A percentile compares a stretch with the other conserved stretches of the same genome.
phyloP scores from a whole-genome alignment of 2,329 filamentous ascomycete genomes.

The Talaromyces sp. region DNA sequence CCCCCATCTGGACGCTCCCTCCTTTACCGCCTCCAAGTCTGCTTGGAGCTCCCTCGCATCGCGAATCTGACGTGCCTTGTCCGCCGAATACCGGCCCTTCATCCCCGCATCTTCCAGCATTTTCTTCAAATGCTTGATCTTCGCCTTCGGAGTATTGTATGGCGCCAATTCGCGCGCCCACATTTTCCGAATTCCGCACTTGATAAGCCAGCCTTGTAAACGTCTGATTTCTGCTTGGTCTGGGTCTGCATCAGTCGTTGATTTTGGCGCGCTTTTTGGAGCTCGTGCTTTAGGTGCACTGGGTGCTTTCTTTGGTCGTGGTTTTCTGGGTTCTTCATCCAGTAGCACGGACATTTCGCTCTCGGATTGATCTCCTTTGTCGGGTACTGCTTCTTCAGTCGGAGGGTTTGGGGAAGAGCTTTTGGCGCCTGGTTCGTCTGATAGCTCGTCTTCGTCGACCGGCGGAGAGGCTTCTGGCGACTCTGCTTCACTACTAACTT shows the following conservation, averaged over 20 bases:
- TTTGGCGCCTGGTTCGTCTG: slow-evolving; percentile 22
- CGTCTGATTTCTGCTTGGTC: slow-evolving; percentile 81
- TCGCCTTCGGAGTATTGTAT: slow-evolving; percentile 69
- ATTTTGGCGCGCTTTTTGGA: slow-evolving; percentile 34
- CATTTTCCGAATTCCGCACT: slow-evolving; percentile 89
- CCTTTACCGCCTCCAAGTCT: slow-evolving; percentile 79
- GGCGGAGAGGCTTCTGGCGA: slow-evolving; percentile 22
- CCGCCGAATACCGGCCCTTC: slow-evolving; percentile 80
- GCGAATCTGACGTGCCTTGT: slow-evolving; percentile 81
- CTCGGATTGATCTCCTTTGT: slow-evolving; percentile 50
- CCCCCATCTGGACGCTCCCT: slow-evolving; percentile 79
- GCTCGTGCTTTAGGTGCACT: slow-evolving; percentile 27
- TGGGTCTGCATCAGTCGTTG: slow-evolving; percentile 52
- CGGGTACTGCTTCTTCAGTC: slow-evolving; percentile 34
- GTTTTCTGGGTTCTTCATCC: slow-evolving; percentile 64
- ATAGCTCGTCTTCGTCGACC: slow-evolving; percentile 10
- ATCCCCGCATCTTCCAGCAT: slow-evolving; percentile 83
- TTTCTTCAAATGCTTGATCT: slow-evolving; percentile 74
- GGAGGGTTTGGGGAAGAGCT: slow-evolving; percentile 20
- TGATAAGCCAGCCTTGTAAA: slow-evolving; percentile 77
- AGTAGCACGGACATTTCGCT: slow-evolving; percentile 72
- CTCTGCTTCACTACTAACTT: slow-evolving; percentile 29
- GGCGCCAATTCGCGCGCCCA: slow-evolving; percentile 82
- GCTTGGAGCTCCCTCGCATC: slow-evolving; percentile 78
- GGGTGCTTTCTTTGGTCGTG: slow-evolving; percentile 29